Conservation (phyloP, 352 stramenopile genomes). For the Pythium scleroteichum region DNA sequence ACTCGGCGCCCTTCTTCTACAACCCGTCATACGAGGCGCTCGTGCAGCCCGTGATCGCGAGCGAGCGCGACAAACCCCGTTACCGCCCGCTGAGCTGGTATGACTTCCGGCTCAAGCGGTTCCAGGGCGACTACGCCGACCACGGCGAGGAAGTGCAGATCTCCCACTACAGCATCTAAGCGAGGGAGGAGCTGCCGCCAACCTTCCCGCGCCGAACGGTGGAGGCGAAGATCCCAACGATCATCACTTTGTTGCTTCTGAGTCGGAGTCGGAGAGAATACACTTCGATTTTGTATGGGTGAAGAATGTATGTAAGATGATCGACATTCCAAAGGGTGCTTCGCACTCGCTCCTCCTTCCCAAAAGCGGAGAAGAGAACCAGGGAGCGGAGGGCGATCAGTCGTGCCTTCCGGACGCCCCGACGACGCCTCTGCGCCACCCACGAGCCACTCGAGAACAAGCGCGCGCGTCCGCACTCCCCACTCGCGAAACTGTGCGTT, state of each 20-base stretch:
- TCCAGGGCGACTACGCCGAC: constrained; percentile 91
- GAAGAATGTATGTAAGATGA: constrained; percentile 7
- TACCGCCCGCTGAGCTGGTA: constrained; percentile 88
- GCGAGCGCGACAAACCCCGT: constrained; percentile 33
- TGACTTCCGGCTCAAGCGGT: constrained; percentile 86
- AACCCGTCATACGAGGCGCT: constrained; percentile 61
- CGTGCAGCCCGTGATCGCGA: constrained; percentile 60
- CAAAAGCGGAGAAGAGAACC: background rate
- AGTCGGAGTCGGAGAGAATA: constrained; percentile 4
- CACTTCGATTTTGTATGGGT: background rate
- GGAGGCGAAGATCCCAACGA: background rate
- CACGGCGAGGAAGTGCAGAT: constrained; percentile 93
- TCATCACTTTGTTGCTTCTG: constrained; percentile 6
- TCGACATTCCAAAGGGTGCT: constrained; percentile 1
- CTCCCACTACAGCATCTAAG: constrained; percentile 52
- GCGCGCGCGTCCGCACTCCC: background rate
- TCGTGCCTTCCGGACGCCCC: background rate
- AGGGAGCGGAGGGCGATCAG: background rate
- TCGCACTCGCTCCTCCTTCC: background rate
- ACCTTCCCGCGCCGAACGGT: background rate
- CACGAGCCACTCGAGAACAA: background rate
- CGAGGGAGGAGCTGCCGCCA: background rate
- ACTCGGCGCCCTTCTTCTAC: constrained; percentile 69
- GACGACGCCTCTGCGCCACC: background rate
- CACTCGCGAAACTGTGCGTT: constrained; percentile 3